Evolutionary conservation across 345 rosid species (phyloP), one percentile per base, ranked within the genome.

Genomic region (Brassica cretica): DNA sequence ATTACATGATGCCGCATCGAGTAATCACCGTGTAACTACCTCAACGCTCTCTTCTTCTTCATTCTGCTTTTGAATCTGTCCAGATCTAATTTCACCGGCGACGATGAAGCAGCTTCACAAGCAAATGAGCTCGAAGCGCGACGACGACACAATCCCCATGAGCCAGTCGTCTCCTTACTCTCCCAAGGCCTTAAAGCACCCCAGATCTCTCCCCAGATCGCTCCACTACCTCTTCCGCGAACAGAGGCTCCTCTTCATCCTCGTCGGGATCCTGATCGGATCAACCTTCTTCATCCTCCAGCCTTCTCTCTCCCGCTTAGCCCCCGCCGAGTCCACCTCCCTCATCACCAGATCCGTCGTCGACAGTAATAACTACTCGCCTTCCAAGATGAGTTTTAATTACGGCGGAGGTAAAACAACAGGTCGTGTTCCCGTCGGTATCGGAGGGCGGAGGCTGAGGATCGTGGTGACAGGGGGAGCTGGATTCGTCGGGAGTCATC

Each of bases 381-480:
- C 80, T 18, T 35, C 66, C 63, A 81, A 27, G 73, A 68, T 10
- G 60, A 66, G 24, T 51, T 82, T 82, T 3, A 64, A 68, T 9
- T 70, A 49, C 66, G 81, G 72, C 59, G 82, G 72, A 16, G 78
- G 55, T 35, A 74, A 60, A 39, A 61, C 66, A 53, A 61, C 68
- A 61, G 91, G 89, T 6, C 89, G 99, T 8, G 86, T 93, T 8
- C 97, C 99, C 8, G 97, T 80, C 5, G 89, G 84, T 72, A 84
- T 95, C 70, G 85, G 85, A 46, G 88, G 89, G 14, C 82, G 87
- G 68, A 87, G 93, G 64, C 49, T 83, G 88, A 87, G 98, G 76
- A 88, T 95, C 66, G 98, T 93, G 24, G 98, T 95, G 39, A 95
- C 97, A 0, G 99, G 99, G 18, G 98, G 99, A 64, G 96, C 98